Evolutionary conservation across 495 filamentous ascomycete genomes (phyloP).

Genomic region (Trichocladium uniseriatum): DNA sequence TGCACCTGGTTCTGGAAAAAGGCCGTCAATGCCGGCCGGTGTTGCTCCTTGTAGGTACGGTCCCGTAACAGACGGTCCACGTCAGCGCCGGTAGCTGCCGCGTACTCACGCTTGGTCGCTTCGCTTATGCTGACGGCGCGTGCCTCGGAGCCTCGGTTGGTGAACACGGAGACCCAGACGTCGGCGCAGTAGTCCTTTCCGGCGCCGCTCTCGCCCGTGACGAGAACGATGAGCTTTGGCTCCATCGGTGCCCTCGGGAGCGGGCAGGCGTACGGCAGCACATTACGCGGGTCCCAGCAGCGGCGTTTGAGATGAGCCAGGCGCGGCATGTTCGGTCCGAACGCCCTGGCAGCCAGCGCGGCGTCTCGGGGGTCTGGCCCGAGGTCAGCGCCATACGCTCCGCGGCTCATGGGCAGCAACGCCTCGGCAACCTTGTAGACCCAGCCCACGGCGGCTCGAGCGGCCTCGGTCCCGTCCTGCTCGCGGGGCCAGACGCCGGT

Average conservation of each 20-base stretch:
- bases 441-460: slow-evolving; percentile 41
- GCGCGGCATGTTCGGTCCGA: slow-evolving; percentile 46
- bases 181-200: slow-evolving; percentile 55
- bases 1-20: slow-evolving; percentile 45
- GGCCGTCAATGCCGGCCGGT: slow-evolving; percentile 44
- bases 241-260: slow-evolving; percentile 31
- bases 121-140: slow-evolving; percentile 52
- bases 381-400: slow-evolving; percentile 53
- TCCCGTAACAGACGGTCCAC: slow-evolving; percentile 40
- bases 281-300: slow-evolving; percentile 40
- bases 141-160: slow-evolving; percentile 30
- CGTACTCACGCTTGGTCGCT: slow-evolving; percentile 51
- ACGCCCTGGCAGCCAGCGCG: slow-evolving; percentile 43
- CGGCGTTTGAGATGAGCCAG: slow-evolving; percentile 44
- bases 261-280: slow-evolving; percentile 49
- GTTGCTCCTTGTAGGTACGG: slow-evolving; percentile 55
- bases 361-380: slow-evolving; percentile 53
- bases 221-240: slow-evolving; percentile 49
- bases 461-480: slow-evolving; percentile 41
- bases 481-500: slow-evolving; percentile 54
- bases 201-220: slow-evolving; percentile 49
- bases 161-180: slow-evolving; percentile 42
- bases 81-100: slow-evolving; percentile 42
- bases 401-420: slow-evolving; percentile 43
- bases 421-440: slow-evolving; percentile 45